Percentiles rank a stretch among this genome's conserved stretches.
These are phyloP conservation scores for Paspalum vaginatum DNA, from an alignment of 176 grass and related monocot species.

Conservation along the genomic window DNA sequence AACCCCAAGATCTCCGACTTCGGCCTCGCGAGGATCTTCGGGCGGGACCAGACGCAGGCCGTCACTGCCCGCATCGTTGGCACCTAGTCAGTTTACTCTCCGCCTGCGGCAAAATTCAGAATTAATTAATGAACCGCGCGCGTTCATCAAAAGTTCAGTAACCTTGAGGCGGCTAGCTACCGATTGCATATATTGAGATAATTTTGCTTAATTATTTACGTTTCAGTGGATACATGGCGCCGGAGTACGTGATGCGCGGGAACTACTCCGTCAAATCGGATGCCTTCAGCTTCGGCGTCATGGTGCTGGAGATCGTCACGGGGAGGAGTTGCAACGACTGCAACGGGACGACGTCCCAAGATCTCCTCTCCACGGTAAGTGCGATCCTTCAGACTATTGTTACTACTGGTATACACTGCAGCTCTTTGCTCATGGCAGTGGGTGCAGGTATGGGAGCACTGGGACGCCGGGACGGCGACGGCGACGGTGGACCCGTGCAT, in stretches of 20 bases:
- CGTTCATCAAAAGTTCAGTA: too few species aligned
- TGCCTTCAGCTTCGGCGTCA: constrained; percentile 57
- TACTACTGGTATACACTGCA: too few species aligned
- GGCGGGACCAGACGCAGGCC: constrained; percentile 33
- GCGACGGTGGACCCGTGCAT: constrained; percentile 23
- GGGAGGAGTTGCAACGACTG: constrained; percentile 43
- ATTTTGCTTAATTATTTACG: not conserved
- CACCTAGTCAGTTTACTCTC: constrained; percentile 50
- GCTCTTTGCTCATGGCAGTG: too few species aligned
- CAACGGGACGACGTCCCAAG: constrained; percentile 4
- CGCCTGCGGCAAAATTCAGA: too few species aligned
- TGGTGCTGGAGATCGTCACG: constrained; percentile 59
- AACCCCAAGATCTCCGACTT: constrained; percentile 58
- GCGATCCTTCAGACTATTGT: too few species aligned
- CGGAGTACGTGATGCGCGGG: constrained; percentile 48
- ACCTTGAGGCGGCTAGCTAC: too few species aligned
- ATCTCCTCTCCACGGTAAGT: constrained; percentile 44
- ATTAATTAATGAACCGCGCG: too few species aligned
- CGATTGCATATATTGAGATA: too few species aligned
- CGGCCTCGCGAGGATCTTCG: constrained; percentile 44
- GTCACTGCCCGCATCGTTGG: constrained; percentile 36
- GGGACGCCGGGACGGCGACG: not conserved
- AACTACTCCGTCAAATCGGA: constrained; percentile 60
- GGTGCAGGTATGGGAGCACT: constrained; percentile 9
- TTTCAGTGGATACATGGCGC: constrained; percentile 48